Percentiles rank a stretch among this genome's conserved stretches.
Conservation (phyloP, 2,329 filamentous ascomycete species). For the Elsinoe fawcettii region DNA sequence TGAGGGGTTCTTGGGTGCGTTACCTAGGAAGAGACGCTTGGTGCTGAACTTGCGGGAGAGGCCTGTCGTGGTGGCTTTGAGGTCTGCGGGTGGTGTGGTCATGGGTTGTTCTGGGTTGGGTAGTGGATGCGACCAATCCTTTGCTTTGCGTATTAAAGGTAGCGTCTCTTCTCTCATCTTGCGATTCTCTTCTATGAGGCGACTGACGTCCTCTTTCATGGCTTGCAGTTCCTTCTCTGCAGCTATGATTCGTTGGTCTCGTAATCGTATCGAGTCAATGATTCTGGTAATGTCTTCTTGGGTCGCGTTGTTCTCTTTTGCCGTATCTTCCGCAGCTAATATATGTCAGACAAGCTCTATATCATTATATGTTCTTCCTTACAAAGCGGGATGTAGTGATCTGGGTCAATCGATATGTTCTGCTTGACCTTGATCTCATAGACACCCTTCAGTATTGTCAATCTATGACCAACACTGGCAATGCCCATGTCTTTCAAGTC, state of each 20-base stretch:
- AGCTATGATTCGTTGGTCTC: slow-evolving; percentile 80
- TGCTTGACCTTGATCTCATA: slow-evolving; percentile 95
- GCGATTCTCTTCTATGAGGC: slow-evolving; percentile 69
- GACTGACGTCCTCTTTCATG: slow-evolving; percentile 49
- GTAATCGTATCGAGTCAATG: slow-evolving; percentile 78
- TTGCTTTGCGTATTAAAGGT: slow-evolving; percentile 80
- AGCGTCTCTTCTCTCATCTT: slow-evolving; percentile 85
- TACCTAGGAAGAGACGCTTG: slow-evolving; percentile 45
- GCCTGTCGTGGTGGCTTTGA: slow-evolving; percentile 23
- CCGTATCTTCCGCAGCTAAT: slow-evolving; percentile 79
- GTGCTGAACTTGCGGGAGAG: slow-evolving; percentile 47
- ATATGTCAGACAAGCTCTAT: slow-evolving; percentile 19
- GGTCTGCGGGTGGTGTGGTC: slow-evolving; percentile 23
- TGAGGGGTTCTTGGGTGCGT: slow-evolving; percentile 43
- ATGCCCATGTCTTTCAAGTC: slow-evolving; percentile 95
- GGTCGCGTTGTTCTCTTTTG: slow-evolving; percentile 76
- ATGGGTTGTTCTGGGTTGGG: slow-evolving; percentile 43
- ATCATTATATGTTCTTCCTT: slow-evolving; percentile 34
- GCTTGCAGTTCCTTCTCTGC: slow-evolving; percentile 77
- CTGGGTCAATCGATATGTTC: slow-evolving; percentile 80
- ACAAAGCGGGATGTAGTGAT: slow-evolving; percentile 92
- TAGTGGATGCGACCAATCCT: slow-evolving; percentile 83
- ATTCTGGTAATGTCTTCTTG: slow-evolving; percentile 88
- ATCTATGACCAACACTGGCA: slow-evolving; percentile 80
- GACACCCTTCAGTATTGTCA: slow-evolving; percentile 91